Evolutionary conservation across 2,329 filamentous ascomycete species (phyloP).

Genomic region (Mariannaea sp.): DNA sequence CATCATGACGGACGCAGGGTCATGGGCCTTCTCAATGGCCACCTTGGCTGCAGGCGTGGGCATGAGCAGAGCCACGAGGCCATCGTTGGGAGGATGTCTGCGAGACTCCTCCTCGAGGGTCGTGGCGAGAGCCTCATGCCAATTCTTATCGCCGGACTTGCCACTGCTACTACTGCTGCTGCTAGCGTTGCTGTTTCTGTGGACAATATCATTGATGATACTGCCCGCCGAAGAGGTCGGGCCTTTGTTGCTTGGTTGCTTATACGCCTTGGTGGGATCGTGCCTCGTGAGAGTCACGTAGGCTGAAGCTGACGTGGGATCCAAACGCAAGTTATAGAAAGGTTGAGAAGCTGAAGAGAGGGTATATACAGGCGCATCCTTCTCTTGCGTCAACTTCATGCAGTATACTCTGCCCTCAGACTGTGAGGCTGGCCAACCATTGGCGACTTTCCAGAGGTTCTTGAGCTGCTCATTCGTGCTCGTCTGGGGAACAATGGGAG

Average conservation of each 20-base stretch:
- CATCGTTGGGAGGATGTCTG: constrained; percentile 61
- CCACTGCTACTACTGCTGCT: constrained; percentile 25
- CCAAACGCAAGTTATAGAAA: constrained; percentile 69
- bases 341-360: constrained; percentile 65
- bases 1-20: constrained; percentile 62
- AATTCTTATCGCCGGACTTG: constrained; percentile 51
- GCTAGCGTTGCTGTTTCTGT: constrained; percentile 32
- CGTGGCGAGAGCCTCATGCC: constrained; percentile 63
- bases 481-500: constrained; percentile 53
- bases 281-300: constrained; percentile 63
- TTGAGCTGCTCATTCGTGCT: constrained; percentile 66
- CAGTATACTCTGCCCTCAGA: constrained; percentile 64
- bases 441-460: constrained; percentile 70
- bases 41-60: constrained; percentile 67
- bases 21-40: constrained; percentile 63
- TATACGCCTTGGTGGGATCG: constrained; percentile 64
- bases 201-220: constrained; percentile 41
- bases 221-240: constrained; percentile 34
- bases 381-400: constrained; percentile 59
- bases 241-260: constrained; percentile 43
- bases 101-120: constrained; percentile 61
- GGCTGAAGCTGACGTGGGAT: constrained; percentile 67
- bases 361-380: constrained; percentile 68
- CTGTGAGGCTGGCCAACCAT: constrained; percentile 68
- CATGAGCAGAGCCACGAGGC: constrained; percentile 70